Base-by-base conservation (phyloP, 352 stramenopile species). In the Achlya hypogyna region DNA sequence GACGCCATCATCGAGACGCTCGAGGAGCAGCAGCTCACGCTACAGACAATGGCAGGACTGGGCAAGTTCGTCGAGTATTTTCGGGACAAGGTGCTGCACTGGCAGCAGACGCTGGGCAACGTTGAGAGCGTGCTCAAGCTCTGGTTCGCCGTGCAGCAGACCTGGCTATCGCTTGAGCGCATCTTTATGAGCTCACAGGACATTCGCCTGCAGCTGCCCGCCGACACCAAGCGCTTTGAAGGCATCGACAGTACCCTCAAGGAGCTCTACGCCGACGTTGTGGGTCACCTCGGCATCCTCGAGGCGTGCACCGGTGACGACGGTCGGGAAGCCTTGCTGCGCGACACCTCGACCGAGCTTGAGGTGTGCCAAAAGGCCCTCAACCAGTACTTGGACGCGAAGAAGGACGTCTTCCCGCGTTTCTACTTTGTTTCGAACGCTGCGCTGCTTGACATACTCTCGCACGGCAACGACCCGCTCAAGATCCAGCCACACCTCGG, bases 401-500 rank as follows among this genome's bases (percentile, higher is more conserved):
- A 98, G 76, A 98, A 98, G 73, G 96, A 98, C 60, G 90, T 97
- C 5, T 97, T 97, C 56, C 89, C 95, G 14, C 78, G 93, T n/a
- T 98, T 98, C 69, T 98, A 98, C 66, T 98, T 98, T 65, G 90
- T 98, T 34, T 97, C 91, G 14, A 97, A 97, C 27, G 87, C 96
- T 20, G 93, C 90, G 25, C 70, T 98, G 31, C 81, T 98, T 2
- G 93, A 98, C 63, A 98, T 98, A 65, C 74, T 98, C 32, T 96
- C 85, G 8, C 98, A 98, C 73, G 94, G 95, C 5, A 98, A 93
- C 51, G 68, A 73, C 1, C 91, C 91, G 9, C 80, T 84, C 3
- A 86, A 88, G 8, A 80, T 98, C 22, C 79, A 95, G 70, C 85
- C 86, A 12, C 89, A 97, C 68, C 84, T 98, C 45, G 86, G 87